Evolutionary conservation across 1,284 basidiomycete genomes (phyloP).

Genomic region (Fomes fomentarius): DNA sequence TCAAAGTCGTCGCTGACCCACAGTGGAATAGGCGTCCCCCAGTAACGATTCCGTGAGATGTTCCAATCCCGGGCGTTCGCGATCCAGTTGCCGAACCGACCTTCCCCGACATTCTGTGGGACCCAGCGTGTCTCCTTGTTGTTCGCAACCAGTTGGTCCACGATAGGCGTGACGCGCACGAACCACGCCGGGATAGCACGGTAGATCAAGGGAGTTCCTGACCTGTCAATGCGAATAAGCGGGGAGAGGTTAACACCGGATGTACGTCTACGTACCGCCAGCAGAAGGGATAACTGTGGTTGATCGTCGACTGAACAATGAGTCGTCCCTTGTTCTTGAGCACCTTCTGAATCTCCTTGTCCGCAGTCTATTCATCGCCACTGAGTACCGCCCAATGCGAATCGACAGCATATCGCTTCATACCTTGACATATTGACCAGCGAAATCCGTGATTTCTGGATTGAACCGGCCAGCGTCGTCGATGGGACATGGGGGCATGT

Average conservation of each 20-base stretch:
- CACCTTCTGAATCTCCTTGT: conserved; percentile 92
- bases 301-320: conserved; percentile 86
- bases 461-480: conserved; percentile 92
- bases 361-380: conserved; percentile 67
- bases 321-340: conserved; percentile 89
- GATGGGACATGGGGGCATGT: conserved; percentile 95
- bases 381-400: background rate
- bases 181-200: conserved; percentile 98
- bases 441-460: conserved; percentile 87
- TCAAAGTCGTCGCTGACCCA: conserved; percentile 95
- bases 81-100: conserved; percentile 97
- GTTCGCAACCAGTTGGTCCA: conserved; percentile 88
- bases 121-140: conserved; percentile 97
- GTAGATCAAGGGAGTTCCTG: conserved; percentile 95
- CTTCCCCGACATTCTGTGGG: conserved; percentile 88
- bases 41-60: conserved; percentile 98
- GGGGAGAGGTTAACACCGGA: too few species aligned
- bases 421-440: conserved; percentile 92
- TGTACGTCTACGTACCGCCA: conserved; percentile 91
- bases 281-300: conserved; percentile 97
- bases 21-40: conserved; percentile 97
- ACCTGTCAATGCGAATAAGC: conserved; percentile 48
- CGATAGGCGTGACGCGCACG: conserved; percentile 84
- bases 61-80: conserved; percentile 99
- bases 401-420: conserved; percentile 10